Evolutionary conservation across 441 rosid species (phyloP), one percentile per base, ranked within the genome.

Genomic region (Pelargonium citronellum): DNA sequence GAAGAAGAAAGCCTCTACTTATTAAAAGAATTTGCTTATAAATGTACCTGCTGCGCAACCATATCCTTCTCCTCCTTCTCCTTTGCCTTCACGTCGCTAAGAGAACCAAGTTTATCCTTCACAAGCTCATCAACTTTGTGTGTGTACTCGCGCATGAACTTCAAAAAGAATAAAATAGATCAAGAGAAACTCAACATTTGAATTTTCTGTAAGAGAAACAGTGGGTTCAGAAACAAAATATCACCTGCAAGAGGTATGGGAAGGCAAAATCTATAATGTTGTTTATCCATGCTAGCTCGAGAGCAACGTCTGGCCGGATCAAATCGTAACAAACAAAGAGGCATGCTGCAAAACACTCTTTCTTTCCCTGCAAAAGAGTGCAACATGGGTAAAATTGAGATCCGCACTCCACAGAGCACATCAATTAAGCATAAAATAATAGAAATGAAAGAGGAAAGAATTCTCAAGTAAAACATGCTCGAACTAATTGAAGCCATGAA

Each of bases 71-170:
- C 98, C 79, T 91, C 99, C 79, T 79, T 86, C 81, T 92, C 96
- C 77, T 95, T 95, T 64, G 87, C 86, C 74, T 91, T 92, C 53
- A 79, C 87, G 70, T 95, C 96, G 0, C 69, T 88, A 53, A 81
- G 91, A 68, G 95, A 86, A 73, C 92, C 98, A 13, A 91, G 74
- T 82, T 79, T 91, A 80, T 87, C 86, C 86, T 93, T 95, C 69
- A 95, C 80, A 60, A 95, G 91, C 71, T 95, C 99, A 78, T 95
- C 98, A 68, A 92, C 97, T 84, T 92, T 95, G 69, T 95, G 91
- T 0, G 96, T 76, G 78, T 92, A 95, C 77, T 95, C 99, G 8
- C 98, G 91, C 74, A 92, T 87, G 72, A 95, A 95, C 98, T 95
- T 79, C 82, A 75, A 53, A 53, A 16, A 0, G 4, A 53, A 16